Percentiles rank a stretch among this genome's conserved stretches.
phyloP scores from a whole-genome alignment of 2,329 filamentous ascomycete species.

The Colletotrichum endophyticum region DNA sequence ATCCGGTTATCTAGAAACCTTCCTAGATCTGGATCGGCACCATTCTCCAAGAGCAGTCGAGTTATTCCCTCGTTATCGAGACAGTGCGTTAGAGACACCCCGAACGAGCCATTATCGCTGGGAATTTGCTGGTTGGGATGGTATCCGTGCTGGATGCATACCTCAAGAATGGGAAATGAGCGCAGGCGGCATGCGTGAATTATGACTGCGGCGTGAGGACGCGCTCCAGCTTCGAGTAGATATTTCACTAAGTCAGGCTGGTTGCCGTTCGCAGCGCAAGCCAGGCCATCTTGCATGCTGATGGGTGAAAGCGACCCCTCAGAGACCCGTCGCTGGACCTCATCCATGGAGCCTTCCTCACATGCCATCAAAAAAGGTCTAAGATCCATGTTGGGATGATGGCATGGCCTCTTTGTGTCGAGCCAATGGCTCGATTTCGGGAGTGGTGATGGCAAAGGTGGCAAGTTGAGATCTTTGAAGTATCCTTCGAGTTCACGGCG shows the following conservation, averaged over 20 bases:
- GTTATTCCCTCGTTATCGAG: background rate
- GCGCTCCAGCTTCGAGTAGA: background rate
- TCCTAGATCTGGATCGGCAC: background rate
- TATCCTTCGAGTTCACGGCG: background rate
- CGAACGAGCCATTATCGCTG: background rate
- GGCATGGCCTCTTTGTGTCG: background rate
- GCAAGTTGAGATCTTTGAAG: background rate
- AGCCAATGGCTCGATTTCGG: background rate
- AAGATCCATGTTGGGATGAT: accelerated
- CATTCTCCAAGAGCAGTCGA: background rate
- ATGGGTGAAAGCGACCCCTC: background rate
- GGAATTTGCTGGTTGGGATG: background rate
- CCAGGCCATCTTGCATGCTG: background rate
- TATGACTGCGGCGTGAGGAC: background rate
- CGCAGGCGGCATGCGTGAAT: background rate
- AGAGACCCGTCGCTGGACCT: background rate
- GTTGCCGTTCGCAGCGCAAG: background rate
- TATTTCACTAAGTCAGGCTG: background rate
- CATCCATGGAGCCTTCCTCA: background rate
- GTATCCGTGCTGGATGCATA: background rate
- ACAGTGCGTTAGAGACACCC: background rate
- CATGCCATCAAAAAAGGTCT: background rate
- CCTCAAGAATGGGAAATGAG: background rate
- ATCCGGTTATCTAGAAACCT: background rate
- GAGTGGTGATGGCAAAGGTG: background rate